Evolutionary conservation across 345 rosid genomes (phyloP), one percentile per base, ranked within the genome.

Genomic region (Pistacia vera): DNA sequence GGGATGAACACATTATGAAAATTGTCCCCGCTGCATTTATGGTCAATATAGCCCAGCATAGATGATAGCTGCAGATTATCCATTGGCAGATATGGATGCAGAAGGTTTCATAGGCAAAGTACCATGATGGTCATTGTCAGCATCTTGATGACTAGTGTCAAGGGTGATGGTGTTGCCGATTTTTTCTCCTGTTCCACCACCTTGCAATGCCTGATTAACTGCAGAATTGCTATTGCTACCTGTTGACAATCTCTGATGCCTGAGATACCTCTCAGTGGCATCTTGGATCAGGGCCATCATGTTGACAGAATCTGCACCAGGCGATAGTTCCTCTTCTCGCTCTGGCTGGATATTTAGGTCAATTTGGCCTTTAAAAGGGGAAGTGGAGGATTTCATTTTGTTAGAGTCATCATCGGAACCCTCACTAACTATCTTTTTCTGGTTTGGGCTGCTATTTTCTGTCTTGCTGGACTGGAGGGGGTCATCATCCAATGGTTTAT

Each of bases 261-360:
- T 77, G 49, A 59, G 75, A 81, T 78, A 79, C 70, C 73, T 84
- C 44, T 83, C 83, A 0, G 79, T 60, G 74, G 85, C 81, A 79
- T 77, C 91, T 58, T 84, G 91, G 49, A 80, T 74, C 78, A 83
- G 72, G 81, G 70, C 83, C 75, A 78, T 83, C 85, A 81, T 74
- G 71, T 75, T 63, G 49, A 83, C 83, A 65, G 90, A 72, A 74
- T 89, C 89, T 2, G 91, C 83, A 72, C 83, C 83, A 22, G 93
- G 92, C 11, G 89, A 85, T 9, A 84, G 75, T 75, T 91, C 98
- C 63, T 91, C 99, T 73, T 96, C 98, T 56, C 90, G 77, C 86
- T 91, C 97, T 12, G 99, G 99, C 81, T 90, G 93, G 79, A 92
- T 92, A 78, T 96, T 96, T 75, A 96, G 86, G 85, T 96, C 98